phyloP scores from a whole-genome alignment of 2,329 filamentous ascomycete genomes.

The Periconia sp. region DNA sequence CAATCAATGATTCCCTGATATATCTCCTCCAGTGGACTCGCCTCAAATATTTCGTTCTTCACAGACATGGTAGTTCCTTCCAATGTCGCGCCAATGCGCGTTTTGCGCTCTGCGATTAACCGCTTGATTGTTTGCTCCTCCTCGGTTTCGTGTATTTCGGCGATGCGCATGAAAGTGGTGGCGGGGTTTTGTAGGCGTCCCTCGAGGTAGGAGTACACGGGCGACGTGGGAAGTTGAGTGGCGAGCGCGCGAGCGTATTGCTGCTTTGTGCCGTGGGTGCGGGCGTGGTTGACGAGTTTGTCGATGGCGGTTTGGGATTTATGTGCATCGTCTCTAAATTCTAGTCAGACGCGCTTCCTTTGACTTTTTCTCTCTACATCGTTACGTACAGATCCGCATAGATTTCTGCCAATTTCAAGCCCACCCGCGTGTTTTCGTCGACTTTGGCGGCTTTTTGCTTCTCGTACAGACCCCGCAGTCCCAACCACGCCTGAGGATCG shows the following conservation, averaged over 20 bases:
- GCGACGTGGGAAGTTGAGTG: slow-evolving; percentile 75
- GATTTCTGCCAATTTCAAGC: slow-evolving; percentile 72
- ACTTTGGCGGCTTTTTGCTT: slow-evolving; percentile 71
- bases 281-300: slow-evolving; percentile 75
- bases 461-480: slow-evolving; percentile 83
- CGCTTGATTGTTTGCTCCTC: slow-evolving; percentile 89
- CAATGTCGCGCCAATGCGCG: slow-evolving; percentile 80
- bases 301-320: slow-evolving; percentile 68
- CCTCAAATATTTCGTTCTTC: slow-evolving; percentile 77
- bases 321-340: slow-evolving; percentile 56
- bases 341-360: slow-evolving; percentile 10
- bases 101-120: slow-evolving; percentile 85
- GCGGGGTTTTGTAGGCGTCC: slow-evolving; percentile 79
- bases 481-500: slow-evolving; percentile 88
- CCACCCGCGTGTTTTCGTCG: slow-evolving; percentile 72
- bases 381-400: slow-evolving; percentile 56
- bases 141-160: slow-evolving; percentile 79
- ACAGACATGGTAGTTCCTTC: slow-evolving; percentile 84
- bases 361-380: no score
- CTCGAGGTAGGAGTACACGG: slow-evolving; percentile 80
- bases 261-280: slow-evolving; percentile 67
- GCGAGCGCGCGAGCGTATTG: slow-evolving; percentile 78
- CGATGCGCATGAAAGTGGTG: slow-evolving; percentile 78
- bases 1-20: slow-evolving; percentile 88
- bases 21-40: slow-evolving; percentile 75